Conservation (phyloP, 1,139 yeast genomes). For the Geotrichum restrictum region DNA sequence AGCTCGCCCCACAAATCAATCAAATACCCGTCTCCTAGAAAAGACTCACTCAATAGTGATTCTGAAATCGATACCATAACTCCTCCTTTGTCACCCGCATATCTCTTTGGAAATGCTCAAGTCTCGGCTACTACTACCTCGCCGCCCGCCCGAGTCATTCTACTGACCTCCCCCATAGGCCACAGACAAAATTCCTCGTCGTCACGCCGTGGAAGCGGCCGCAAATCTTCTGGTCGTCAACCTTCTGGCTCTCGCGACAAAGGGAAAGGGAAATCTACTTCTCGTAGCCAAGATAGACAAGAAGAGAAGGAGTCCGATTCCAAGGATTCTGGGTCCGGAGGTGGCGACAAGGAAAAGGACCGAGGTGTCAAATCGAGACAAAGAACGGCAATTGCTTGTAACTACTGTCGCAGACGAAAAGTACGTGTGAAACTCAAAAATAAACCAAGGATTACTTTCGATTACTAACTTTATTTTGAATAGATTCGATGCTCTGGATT, state of each 20-base stretch:
- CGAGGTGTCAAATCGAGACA: slow-evolving; percentile 24
- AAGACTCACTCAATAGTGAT: neutral
- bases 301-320: neutral
- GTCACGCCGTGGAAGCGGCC: neutral
- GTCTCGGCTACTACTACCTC: too few species aligned
- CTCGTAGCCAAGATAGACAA: neutral
- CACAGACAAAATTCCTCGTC: neutral
- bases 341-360: slow-evolving; percentile 10
- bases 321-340: neutral
- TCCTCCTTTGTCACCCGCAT: slow-evolving; percentile 3
- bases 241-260: slow-evolving; percentile 7
- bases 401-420: slow-evolving; percentile 36
- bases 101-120: neutral
- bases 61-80: slow-evolving; percentile 5
- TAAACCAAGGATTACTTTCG: neutral
- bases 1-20: neutral
- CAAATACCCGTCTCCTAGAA: neutral
- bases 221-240: slow-evolving; percentile 2
- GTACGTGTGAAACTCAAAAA: slow-evolving; percentile 16
- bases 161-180: neutral
- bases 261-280: neutral
- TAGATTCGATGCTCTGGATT: slow-evolving; percentile 38
- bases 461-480: neutral
- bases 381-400: slow-evolving; percentile 36
- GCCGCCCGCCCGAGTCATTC: neutral